Percentiles rank a stretch among this genome's conserved stretches.
These are phyloP conservation scores for Fallopia convolvulus DNA, from an alignment of 148 eudicot genomes.

Conservation along the genomic window DNA sequence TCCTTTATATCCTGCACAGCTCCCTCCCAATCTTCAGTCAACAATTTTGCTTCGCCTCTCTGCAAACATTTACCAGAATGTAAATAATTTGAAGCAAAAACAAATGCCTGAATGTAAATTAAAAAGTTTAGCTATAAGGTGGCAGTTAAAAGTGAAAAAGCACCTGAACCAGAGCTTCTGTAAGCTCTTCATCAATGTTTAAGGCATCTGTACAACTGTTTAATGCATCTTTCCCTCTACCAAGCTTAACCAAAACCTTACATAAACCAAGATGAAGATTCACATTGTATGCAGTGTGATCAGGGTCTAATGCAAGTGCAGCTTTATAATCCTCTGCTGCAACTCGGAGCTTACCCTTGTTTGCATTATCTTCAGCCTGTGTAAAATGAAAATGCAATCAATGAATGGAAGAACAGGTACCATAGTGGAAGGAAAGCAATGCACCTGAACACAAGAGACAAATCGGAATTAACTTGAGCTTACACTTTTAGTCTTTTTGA, in stretches of 20 bases:
- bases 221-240: constrained; percentile 86
- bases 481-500: constrained; percentile 88
- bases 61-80: constrained; percentile 14
- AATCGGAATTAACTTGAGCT: neutral
- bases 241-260: constrained; percentile 77
- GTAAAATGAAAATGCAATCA: neutral
- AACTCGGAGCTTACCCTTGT: constrained; percentile 79
- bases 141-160: constrained; percentile 8
- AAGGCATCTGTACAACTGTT: constrained; percentile 65
- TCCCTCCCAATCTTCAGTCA: constrained; percentile 87
- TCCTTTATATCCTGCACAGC: constrained; percentile 82
- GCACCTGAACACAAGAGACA: neutral
- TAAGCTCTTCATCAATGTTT: constrained; percentile 67
- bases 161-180: constrained; percentile 80
- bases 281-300: constrained; percentile 73
- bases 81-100: neutral
- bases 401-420: neutral
- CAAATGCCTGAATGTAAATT: neutral
- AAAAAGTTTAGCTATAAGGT: neutral
- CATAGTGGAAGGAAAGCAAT: neutral
- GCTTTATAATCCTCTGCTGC: constrained; percentile 83
- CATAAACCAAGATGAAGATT: constrained; percentile 91
- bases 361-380: constrained; percentile 76
- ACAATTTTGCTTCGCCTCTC: constrained; percentile 93
- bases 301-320: constrained; percentile 81